phyloP scores from a whole-genome alignment of 176 grass and related monocot genomes.

The Musa beccarii region DNA sequence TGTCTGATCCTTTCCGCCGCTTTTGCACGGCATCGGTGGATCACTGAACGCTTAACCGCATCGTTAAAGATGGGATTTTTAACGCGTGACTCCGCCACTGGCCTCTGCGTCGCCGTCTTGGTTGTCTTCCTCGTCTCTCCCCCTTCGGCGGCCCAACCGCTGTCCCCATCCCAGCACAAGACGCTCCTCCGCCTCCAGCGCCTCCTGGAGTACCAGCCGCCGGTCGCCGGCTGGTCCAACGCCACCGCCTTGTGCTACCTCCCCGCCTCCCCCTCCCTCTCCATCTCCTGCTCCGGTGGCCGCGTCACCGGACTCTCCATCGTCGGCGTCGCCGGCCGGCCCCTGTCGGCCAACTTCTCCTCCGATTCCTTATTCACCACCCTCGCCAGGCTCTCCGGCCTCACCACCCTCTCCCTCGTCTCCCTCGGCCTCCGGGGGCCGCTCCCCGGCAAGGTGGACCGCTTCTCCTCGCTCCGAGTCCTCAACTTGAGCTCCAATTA shows the following conservation, averaged over 20 bases:
- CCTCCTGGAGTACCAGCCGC: constrained; percentile 35
- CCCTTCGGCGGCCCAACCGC: constrained; percentile 31
- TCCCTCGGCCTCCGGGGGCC: constrained; percentile 65
- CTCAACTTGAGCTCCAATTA: constrained; percentile 72
- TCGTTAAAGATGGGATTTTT: background rate
- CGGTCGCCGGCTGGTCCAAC: constrained; percentile 19
- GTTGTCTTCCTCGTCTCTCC: background rate
- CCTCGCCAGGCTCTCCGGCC: constrained; percentile 33
- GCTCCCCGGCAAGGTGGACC: constrained; percentile 57
- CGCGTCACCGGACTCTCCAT: constrained; percentile 47
- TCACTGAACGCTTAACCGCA: background rate
- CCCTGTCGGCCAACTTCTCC: constrained; percentile 48
- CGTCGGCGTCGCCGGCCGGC: constrained; percentile 25
- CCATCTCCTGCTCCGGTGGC: constrained; percentile 33
- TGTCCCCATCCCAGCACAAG: constrained; percentile 50
- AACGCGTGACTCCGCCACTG: background rate
- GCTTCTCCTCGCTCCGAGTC: constrained; percentile 39
- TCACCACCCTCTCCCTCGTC: constrained; percentile 42
- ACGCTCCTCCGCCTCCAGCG: constrained; percentile 41
- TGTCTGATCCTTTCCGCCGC: no score
- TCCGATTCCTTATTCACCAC: constrained; percentile 73
- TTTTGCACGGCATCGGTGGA: no score
- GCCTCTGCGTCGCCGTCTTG: background rate
- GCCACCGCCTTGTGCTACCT: constrained; percentile 47
- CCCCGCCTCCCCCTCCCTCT: constrained; percentile 26